Evolutionary conservation across 352 stramenopile species (phyloP).

Genomic region (Pythium grandisporangium): DNA sequence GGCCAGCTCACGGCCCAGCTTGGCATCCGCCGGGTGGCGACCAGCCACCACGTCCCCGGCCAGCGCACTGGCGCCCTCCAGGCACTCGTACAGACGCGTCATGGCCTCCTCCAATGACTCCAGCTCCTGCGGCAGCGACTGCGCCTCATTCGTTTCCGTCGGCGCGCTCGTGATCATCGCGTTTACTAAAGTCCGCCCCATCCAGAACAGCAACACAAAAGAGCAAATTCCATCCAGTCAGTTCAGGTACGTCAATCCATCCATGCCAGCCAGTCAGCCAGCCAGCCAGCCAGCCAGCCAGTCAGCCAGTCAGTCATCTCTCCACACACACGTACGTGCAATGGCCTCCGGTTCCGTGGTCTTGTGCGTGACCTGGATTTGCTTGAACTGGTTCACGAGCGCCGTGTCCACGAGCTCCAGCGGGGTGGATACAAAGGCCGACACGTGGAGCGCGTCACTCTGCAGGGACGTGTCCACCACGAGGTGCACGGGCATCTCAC

Average conservation of each 20-base stretch:
- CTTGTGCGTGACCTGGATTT: constrained; percentile 90
- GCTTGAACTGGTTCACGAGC: constrained; percentile 91
- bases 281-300: no score
- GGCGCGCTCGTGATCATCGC: constrained; percentile 32
- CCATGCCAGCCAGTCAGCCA: no score
- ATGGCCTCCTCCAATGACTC: constrained; percentile 74
- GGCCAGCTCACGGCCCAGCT: constrained; percentile 90
- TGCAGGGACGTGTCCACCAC: constrained; percentile 91
- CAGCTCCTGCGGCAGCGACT: constrained; percentile 64
- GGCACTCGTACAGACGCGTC: constrained; percentile 84
- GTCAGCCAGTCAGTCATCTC: no score
- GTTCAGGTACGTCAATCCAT: no score
- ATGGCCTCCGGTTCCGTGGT: constrained; percentile 91
- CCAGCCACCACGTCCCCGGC: constrained; percentile 88
- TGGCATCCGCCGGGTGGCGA: constrained; percentile 66
- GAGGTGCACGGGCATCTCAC: constrained; percentile 89
- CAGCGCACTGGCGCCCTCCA: constrained; percentile 86
- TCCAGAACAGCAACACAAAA: neutral
- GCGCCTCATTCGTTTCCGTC: constrained; percentile 16
- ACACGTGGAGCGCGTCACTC: constrained; percentile 77
- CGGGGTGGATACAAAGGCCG: constrained; percentile 87
- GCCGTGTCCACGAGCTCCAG: constrained; percentile 86
- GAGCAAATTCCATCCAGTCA: no score
- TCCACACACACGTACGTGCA: constrained; percentile 84
- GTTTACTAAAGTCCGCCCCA: constrained; percentile 33